Evolutionary conservation across 768 basidiomycete genomes (phyloP), one percentile per base, ranked within the genome.

Genomic region (Boletus pseudopeckii): DNA sequence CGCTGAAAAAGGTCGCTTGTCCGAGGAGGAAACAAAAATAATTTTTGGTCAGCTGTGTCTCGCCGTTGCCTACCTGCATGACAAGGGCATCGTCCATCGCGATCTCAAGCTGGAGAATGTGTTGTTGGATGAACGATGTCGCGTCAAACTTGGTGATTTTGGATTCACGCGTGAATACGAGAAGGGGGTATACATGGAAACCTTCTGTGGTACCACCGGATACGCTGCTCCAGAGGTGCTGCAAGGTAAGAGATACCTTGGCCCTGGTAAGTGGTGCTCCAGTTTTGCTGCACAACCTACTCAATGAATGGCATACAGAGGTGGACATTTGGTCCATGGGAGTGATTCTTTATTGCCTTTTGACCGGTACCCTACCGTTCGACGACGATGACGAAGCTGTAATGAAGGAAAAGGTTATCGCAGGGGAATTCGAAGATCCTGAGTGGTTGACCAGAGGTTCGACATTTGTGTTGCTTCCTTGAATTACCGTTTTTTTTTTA

Each of bases 41-140:
- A 72, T 98, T n/a, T 97, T 99, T 66, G 96, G 97, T n/a, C 94
- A 98, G 67, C 75, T 98, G 5, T 90, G 90, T 64, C 85, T 98
- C 10, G 95, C 94, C 0, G 90, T 98, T 20, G 92, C 88, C 20
- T 95, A 95, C 71, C 79, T 97, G 24, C 97, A 99, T 68, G 81
- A 85, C 48, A 88, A 88, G 68, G 92, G 92, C 48, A 92, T 98
- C 64, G 94, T 98, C 1, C 97, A 99, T 69, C 84, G 97, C 30
- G 96, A 99, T 71, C 77, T 99, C 62, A 99, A 99, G 74, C 77
- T 98, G 53, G 94, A 98, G 76, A 98, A 98, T 64, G 90, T 96
- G 0, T 72, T 98, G 26, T 71, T 98, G 46, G 94, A 98, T 68
- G 94, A 95, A 67, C 81, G 85, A 28, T 90, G 93, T 70, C 82